phyloP scores from a whole-genome alignment of 305 asterid genomes.

The Caryopteris hybrid region DNA sequence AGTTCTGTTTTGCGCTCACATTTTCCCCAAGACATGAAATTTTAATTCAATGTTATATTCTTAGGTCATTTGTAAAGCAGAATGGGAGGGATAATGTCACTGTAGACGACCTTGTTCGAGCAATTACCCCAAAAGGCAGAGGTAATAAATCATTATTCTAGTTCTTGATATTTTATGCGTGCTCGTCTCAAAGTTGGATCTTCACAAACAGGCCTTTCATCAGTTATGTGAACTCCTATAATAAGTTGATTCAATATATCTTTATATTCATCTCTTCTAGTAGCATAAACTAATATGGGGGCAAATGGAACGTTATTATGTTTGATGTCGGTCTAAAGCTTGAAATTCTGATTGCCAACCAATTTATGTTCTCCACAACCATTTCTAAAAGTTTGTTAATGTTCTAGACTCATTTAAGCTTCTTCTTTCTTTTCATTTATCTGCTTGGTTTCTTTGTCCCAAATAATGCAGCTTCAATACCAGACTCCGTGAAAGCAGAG shows the following conservation, averaged over 20 bases:
- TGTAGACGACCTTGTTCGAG: conserved; percentile 47
- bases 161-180: background rate
- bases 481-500: conserved; percentile 49
- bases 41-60: background rate
- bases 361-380: background rate
- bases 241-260: background rate
- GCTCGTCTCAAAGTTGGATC: background rate
- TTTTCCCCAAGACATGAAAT: background rate
- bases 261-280: background rate
- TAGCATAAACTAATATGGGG: background rate
- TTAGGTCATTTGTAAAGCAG: conserved; percentile 42
- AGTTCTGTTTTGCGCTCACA: background rate
- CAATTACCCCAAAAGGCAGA: conserved; percentile 55
- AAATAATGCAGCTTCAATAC: conserved; percentile 39
- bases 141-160: conserved; percentile 24
- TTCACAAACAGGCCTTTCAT: background rate
- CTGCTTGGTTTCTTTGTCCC: background rate
- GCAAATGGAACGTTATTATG: background rate
- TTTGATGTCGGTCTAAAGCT: background rate
- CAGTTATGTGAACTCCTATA: background rate
- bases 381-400: background rate
- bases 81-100: conserved; percentile 48
- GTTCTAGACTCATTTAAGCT: background rate
- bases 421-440: background rate
- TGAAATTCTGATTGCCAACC: background rate